These are phyloP conservation scores for Cercospora sesami DNA, from an alignment of 2,329 filamentous ascomycete genomes.

Conservation along the genomic window DNA sequence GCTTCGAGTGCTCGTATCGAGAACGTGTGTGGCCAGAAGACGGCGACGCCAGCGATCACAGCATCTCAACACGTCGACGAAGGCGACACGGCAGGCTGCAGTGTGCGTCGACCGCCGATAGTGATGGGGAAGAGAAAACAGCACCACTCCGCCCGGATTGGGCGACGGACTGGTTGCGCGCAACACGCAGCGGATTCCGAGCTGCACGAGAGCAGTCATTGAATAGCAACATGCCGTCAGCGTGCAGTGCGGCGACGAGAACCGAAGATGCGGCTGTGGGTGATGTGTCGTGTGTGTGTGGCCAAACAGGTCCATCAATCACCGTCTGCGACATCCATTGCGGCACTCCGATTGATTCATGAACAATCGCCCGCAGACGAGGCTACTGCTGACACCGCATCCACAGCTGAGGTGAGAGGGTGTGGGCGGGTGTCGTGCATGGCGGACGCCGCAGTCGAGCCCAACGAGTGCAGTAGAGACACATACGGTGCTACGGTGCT, in stretches of 20 bases:
- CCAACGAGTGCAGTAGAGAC: too few relatives aligned
- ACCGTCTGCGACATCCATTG: slow-evolving; percentile 10
- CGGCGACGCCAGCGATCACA: background rate
- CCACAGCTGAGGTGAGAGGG: background rate
- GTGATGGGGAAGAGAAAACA: background rate
- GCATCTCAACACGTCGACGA: slow-evolving; percentile 8
- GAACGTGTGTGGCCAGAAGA: slow-evolving; percentile 7
- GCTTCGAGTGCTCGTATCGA: slow-evolving; percentile 1
- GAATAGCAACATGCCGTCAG: slow-evolving; percentile 17
- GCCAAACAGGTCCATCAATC: slow-evolving; percentile 7
- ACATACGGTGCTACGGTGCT: background rate
- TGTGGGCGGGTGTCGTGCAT: background rate
- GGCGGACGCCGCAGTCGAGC: background rate
- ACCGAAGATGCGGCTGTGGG: slow-evolving; percentile 10
- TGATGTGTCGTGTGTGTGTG: background rate
- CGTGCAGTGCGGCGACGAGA: slow-evolving; percentile 18
- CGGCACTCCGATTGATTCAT: slow-evolving; percentile 18
- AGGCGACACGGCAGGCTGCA: slow-evolving; percentile 17
- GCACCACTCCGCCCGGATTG: slow-evolving; percentile 1
- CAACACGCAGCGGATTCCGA: slow-evolving; percentile 9
- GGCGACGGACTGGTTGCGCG: slow-evolving; percentile 14
- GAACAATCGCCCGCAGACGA: slow-evolving; percentile 13
- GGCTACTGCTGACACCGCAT: slow-evolving; percentile 18
- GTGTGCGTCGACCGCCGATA: background rate
- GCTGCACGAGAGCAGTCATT: slow-evolving; percentile 20